These are phyloP conservation scores for Aspergillus japonicus DNA, from an alignment of 2,329 filamentous ascomycete genomes.

Conservation along the genomic window DNA sequence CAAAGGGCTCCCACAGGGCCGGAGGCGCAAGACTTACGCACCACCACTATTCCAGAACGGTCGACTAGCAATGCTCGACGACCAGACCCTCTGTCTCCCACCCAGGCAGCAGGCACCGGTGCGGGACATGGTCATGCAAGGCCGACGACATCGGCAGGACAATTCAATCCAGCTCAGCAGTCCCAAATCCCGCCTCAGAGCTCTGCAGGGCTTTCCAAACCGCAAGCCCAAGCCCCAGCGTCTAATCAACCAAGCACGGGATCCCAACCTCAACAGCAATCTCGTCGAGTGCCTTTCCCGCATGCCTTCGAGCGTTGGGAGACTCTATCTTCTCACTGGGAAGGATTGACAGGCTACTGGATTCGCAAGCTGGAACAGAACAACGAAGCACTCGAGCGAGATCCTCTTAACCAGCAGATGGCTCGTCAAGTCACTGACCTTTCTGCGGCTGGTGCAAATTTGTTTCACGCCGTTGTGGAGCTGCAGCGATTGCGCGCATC, in stretches of 20 bases:
- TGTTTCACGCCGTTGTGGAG: conserved; percentile 97
- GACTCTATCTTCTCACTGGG: conserved; percentile 94
- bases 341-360: conserved; percentile 96
- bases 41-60: conserved; percentile 10
- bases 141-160: conserved; percentile 19
- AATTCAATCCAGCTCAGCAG: conserved; percentile 17
- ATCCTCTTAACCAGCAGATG: conserved; percentile 82
- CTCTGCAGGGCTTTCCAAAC: conserved; percentile 19
- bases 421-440: conserved; percentile 93
- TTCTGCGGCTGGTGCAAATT: conserved; percentile 93
- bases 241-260: conserved; percentile 23
- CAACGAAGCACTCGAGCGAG: conserved; percentile 75
- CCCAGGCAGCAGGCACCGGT: conserved; percentile 9
- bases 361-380: conserved; percentile 90
- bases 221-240: conserved; percentile 27
- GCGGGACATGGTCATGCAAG: conserved; percentile 15
- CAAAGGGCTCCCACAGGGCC: conserved; percentile 12
- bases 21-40: conserved; percentile 13
- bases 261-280: conserved; percentile 35
- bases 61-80: conserved; percentile 15
- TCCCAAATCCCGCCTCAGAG: conserved; percentile 19
- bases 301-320: conserved; percentile 99
- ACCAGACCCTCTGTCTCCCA: conserved; percentile 19
- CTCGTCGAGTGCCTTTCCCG: conserved; percentile 70
- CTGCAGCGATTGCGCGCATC: conserved; percentile 89